Evolutionary conservation across 2,329 filamentous ascomycete genomes (phyloP), one percentile per base, ranked within the genome.

Genomic region (Sarocladiaceae sp.): DNA sequence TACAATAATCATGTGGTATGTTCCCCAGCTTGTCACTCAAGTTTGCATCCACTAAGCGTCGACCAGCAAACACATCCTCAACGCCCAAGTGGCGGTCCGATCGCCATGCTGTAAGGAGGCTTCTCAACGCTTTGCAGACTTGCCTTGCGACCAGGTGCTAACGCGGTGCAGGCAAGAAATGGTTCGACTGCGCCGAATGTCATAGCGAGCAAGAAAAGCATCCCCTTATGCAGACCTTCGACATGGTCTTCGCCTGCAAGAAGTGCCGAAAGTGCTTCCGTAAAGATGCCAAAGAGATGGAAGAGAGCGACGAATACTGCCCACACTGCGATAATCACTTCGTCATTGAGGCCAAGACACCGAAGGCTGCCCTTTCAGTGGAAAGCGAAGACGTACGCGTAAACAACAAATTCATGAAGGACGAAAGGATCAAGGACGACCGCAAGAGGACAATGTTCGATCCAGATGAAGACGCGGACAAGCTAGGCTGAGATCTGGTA

Each of bases 311-410:
- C 74, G 95, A 99, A 70, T 99, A 96, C 78, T 99, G 94, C 76
- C 95, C 94, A 20, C 90, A 97, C 74, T 99, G 94, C 76, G 94
- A 99, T 68, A 99, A 99, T 74, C 95, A 99, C 72, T 99, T 92
- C 66, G 88, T 99, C 35, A 78, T 99, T 57, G 92, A 97, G 4
- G 95, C 94, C 50, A 71, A 87, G 60, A 89, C 87, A 4, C 90
- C 94, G 20, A 88, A 95, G 71, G 82, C 92, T 10, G 81, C 87
- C 31, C 73, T 99, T 50, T 83, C 92, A 59, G 81, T 99, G 50
- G 94, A 99, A 74, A 89, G 93, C 55, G 93, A 95, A 57, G 95
- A 99, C 71, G 85, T 86, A 3, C 79, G 94, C 55, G 80, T 92
- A 61, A 90, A 99, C 70, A 83, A 82, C 62, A 83, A 88, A 73